Conservation (phyloP, 208 protist species). For the Trypanosoma avium region DNA sequence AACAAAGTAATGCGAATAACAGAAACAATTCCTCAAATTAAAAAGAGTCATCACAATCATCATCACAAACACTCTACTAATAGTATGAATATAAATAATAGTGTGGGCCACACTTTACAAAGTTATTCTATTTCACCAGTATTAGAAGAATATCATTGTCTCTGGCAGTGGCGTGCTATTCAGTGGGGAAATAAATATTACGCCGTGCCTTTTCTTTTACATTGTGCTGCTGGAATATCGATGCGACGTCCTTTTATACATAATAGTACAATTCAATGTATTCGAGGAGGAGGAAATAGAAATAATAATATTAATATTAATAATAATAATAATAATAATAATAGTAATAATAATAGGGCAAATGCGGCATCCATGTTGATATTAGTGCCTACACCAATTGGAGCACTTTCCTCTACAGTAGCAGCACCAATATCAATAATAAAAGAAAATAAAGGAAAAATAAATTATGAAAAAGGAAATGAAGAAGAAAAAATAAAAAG, state of each 20-base stretch:
- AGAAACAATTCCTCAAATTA: too few species aligned
- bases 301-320: not conserved
- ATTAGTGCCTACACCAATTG: constrained; percentile 6
- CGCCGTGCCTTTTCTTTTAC: constrained; percentile 58
- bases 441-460: too few species aligned
- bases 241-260: constrained; percentile 17
- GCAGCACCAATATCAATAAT: too few species aligned
- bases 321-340: not conserved
- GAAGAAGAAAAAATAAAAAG: too few species aligned
- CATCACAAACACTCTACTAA: not conserved
- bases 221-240: constrained; percentile 21
- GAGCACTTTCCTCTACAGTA: not conserved
- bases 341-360: not conserved
- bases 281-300: not conserved
- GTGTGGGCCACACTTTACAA: not conserved
- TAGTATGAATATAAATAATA: not conserved
- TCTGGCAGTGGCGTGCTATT: constrained; percentile 78
- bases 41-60: too few species aligned
- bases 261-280: constrained; percentile 9
- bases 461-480: too few species aligned
- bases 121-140: constrained; percentile 54
- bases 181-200: not conserved
- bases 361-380: not conserved
- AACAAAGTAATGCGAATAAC: too few species aligned
- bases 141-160: constrained; percentile 36